Percentiles rank a stretch among this genome's conserved stretches.
These are phyloP conservation scores for Teratosphaeria nubilosa DNA, from an alignment of 2,329 filamentous ascomycete species.

Conservation along the genomic window DNA sequence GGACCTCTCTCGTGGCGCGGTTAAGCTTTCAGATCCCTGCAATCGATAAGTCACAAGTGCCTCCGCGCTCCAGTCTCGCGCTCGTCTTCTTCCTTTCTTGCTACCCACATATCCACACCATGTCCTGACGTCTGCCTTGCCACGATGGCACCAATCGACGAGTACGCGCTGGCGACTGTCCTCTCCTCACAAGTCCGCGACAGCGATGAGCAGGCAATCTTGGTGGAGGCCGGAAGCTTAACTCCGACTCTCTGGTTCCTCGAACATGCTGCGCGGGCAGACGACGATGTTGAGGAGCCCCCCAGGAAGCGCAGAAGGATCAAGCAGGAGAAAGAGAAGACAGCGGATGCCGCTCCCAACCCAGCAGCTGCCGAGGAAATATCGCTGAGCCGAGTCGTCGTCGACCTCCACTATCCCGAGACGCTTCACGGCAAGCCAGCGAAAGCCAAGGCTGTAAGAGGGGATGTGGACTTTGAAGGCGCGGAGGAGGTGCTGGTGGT, in stretches of 20 bases:
- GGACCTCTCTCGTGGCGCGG: background rate
- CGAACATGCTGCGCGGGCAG: conserved; percentile 10
- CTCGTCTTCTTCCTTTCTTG: background rate
- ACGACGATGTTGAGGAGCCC: conserved; percentile 8
- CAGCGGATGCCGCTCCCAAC: background rate
- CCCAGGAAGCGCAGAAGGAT: conserved; percentile 18
- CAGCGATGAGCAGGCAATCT: conserved; percentile 15
- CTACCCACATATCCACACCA: background rate
- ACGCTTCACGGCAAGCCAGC: conserved; percentile 6
- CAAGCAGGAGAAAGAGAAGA: background rate
- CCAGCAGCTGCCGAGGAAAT: conserved; percentile 7
- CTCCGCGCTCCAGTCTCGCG: background rate
- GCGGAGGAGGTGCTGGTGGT: conserved; percentile 10
- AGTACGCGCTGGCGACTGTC: conserved; percentile 16
- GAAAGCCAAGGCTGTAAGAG: conserved; percentile 4
- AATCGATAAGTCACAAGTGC: background rate
- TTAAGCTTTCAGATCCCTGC: background rate
- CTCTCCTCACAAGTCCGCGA: conserved; percentile 17
- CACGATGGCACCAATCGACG: conserved; percentile 5
- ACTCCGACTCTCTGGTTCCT: conserved; percentile 23
- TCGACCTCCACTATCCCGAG: conserved; percentile 22
- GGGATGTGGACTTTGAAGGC: conserved; percentile 14
- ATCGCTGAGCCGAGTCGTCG: conserved; percentile 14
- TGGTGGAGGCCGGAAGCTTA: conserved; percentile 24
- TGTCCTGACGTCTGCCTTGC: background rate